Base-by-base conservation (phyloP, 495 filamentous ascomycete genomes). In the Durotheca rogersii region DNA sequence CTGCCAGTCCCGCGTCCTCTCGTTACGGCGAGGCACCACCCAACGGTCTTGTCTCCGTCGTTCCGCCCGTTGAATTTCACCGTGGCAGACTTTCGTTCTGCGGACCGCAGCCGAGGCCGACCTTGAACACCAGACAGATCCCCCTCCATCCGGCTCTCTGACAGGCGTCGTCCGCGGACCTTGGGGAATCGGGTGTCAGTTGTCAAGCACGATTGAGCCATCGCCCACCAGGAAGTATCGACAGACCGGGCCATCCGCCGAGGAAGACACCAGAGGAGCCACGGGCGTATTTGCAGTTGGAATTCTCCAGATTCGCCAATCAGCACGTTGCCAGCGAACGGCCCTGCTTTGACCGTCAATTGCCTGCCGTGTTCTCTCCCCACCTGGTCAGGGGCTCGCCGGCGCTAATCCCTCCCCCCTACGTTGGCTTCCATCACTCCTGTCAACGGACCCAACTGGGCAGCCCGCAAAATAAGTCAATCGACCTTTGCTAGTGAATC, bases 1-100 rank as follows among this genome's bases (percentile, higher is more conserved):
- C n/a, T n/a, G n/a, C n/a, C 41, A 46, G 49, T 52, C 43, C 57
- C 54, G 54, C 44, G 29, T 60, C 47, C 58, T 27, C 58, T 67
- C 58, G 61, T 65, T 67, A 62, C 51, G 52, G 37, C 39, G 48
- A 61, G 39, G 45, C 51, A 53, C 47, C 23, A 53, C 32, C 54
- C 39, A 42, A 34, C 35, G 30, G 29, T 31, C 46, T 52, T 58
- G 42, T 55, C 9, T 51, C 60, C 52, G 48, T 51, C 34, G 53
- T 57, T 55, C 60, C 36, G 27, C 41, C 44, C 47, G 41, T 55
- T 52, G 47, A 43, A 51, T 56, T 27, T 15, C 48, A 14, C 57
- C n/a, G n/a, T n/a, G 52, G 52, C 52, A 27, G 47, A 47, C 57
- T 33, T 19, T 60, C 51, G 52, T 51, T 59, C 39, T 41, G 44